Evolutionary conservation across 2,329 filamentous ascomycete species (phyloP), one percentile per base, ranked within the genome.

Genomic region (Ophiostoma perfectum): DNA sequence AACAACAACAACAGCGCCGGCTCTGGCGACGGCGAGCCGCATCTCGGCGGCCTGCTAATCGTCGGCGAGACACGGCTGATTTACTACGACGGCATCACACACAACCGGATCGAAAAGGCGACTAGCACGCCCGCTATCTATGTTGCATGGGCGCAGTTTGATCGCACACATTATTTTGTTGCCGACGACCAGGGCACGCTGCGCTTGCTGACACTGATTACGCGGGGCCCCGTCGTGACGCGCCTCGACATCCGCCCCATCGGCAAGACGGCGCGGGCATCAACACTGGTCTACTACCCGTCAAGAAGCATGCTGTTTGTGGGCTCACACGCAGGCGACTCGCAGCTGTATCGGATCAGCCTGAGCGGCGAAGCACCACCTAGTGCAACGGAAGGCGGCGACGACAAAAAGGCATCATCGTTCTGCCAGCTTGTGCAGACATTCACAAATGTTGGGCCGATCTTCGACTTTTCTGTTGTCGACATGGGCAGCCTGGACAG

Each of bases 381-480:
- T 69, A 42, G 18, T n/a, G 9, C 11, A 38, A 44, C 39, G 8
- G 44, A 49, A 1, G 65, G 14, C 14, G 55, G n/a, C 36, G 36
- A 18, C 44, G 62, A n/a, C 39, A 38, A 18, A 9, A 27, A n/a
- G 62, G n/a, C 62, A 18, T n/a, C 38, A 8, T 41, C 73, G 75
- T 82, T 0, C 27, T 81, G 93, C 70, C 82, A 88, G 64, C 78
- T 93, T 4, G 77, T 95, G 9, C 92, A 97, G 75, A 90, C 87
- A 0, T 83, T 96, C 68, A 81, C 86, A 3, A 99, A 97, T 75
- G 92, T 98, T 73, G 93, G 91, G 0, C 95, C 95, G 0, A 82
- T 99, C 58, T 80, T 98, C 52, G 95, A 99, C 76, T 97, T 99
- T 73, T 89, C 91, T 0, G 87, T 99, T 16, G 97, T 98, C 92